A percentile compares a stretch with the other conserved stretches of the same genome.
Conservation (phyloP, 129 eudicot genomes). For the Pseudognaphalium luteoalbum region DNA sequence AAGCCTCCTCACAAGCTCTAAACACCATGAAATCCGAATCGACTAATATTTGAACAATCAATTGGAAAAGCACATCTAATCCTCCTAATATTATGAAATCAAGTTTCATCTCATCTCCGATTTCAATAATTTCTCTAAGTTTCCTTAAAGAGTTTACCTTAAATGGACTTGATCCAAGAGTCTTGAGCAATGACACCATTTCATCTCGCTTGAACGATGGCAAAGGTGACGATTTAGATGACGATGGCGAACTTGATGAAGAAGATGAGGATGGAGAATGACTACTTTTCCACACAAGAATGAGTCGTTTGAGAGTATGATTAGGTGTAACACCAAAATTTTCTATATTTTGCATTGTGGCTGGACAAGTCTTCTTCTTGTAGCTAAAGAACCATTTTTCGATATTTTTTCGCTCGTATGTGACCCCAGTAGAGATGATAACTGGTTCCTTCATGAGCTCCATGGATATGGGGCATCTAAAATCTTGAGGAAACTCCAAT, state of each 20-base stretch:
- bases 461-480: slow-evolving; percentile 85
- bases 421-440: slow-evolving; percentile 74
- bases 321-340: slow-evolving; percentile 62
- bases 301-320: slow-evolving; percentile 74
- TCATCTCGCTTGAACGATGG: slow-evolving; percentile 50
- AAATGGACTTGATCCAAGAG: slow-evolving; percentile 63
- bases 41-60: slow-evolving; percentile 49
- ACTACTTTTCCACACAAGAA: slow-evolving; percentile 50
- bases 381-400: slow-evolving; percentile 67
- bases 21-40: slow-evolving; percentile 70
- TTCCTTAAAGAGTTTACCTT: slow-evolving; percentile 63
- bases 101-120: slow-evolving; percentile 49
- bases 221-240: slow-evolving; percentile 17
- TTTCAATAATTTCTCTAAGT: slow-evolving; percentile 45
- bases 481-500: slow-evolving; percentile 71
- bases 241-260: slow-evolving; percentile 16
- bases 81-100: slow-evolving; percentile 66
- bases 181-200: slow-evolving; percentile 45
- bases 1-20: slow-evolving; percentile 79
- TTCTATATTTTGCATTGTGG: slow-evolving; percentile 66
- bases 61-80: slow-evolving; percentile 50
- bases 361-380: slow-evolving; percentile 77
- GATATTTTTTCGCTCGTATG: slow-evolving; percentile 69
- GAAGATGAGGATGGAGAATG: slow-evolving; percentile 21
- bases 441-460: slow-evolving; percentile 91